phyloP scores from a whole-genome alignment of 257 asterid species.

The Penstemon eatonii region DNA sequence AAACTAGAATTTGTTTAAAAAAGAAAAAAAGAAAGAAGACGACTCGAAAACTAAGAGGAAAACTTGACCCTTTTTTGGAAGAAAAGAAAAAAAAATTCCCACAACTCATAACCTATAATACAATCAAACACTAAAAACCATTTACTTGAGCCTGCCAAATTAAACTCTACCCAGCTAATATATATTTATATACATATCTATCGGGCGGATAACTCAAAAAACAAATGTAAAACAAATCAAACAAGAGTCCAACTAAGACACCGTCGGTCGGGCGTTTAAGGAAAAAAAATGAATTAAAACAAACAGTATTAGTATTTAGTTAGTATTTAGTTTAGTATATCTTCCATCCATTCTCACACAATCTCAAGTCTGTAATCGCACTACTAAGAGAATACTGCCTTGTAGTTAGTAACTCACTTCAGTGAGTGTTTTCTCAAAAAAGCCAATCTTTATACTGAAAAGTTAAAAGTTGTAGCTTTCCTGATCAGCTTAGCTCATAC shows the following conservation, averaged over 20 bases:
- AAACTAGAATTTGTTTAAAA: too few species aligned
- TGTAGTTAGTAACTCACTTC: neutral
- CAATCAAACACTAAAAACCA: too few species aligned
- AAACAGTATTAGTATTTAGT: neutral
- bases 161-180: too few species aligned
- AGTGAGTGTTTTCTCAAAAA: neutral
- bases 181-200: neutral
- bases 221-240: neutral
- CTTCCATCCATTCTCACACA: neutral
- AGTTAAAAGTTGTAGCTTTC: neutral
- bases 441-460: slow-evolving; percentile 10
- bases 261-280: neutral
- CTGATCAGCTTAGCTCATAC: neutral
- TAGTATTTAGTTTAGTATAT: neutral
- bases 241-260: slow-evolving; percentile 3
- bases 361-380: slow-evolving; percentile 21
- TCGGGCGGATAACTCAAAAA: slow-evolving; percentile 24
- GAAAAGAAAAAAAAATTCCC: too few species aligned
- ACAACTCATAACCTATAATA: too few species aligned
- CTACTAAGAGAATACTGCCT: neutral
- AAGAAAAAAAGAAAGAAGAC: too few species aligned
- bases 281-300: neutral
- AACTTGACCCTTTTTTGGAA: too few species aligned
- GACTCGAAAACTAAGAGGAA: too few species aligned
- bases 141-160: too few species aligned